Base-by-base conservation (phyloP, 257 asterid genomes). In the Galeopsis tetrahit region DNA sequence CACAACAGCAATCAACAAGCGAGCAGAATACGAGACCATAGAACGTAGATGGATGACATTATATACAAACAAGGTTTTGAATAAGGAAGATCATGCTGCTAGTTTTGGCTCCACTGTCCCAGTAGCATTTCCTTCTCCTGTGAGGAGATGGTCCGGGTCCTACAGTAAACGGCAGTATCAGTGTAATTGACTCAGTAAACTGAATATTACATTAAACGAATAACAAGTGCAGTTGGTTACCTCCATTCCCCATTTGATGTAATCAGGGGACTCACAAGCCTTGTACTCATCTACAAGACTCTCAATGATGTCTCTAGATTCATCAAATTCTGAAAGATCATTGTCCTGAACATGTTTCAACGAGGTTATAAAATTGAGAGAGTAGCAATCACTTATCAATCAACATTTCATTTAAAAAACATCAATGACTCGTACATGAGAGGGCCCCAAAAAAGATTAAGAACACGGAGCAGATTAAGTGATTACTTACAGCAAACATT, bases 201-300 rank as follows among this genome's bases (percentile, higher is more conserved):
- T 38, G 17, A 28, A 43, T 9, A 66, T 36, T 44, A 0, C 28
- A 58, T 55, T 10, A 9, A 17, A 57, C 6, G 28, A 70, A 62
- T 4, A 36, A 48, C n/a, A 36, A 33, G 46, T 58, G 66, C 69
- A 70, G 49, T 21, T 1, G 40, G 14, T 44, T 68, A 92, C 99
- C 98, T 95, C 98, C 92, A 95, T 84, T 67, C 99, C 99, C 99
- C 99, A 95, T 76, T 95, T 95, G 82, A 95, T 90, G 87, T 95
- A 95, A 80, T 95, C 98, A 68, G 98, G 97, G 80, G 99, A 95
- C 80, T 95, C 99, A 36, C 99, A 95, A 69, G 99, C 99, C 92
- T 95, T 95, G 94, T 95, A 95, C 85, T 95, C 99, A 60, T 95
- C 97, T 46, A 95, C 97, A 68, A 95, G 98, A 75, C 96, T 90